Conservation (phyloP, 2,329 filamentous ascomycete species). For the Huntiella savannae region DNA sequence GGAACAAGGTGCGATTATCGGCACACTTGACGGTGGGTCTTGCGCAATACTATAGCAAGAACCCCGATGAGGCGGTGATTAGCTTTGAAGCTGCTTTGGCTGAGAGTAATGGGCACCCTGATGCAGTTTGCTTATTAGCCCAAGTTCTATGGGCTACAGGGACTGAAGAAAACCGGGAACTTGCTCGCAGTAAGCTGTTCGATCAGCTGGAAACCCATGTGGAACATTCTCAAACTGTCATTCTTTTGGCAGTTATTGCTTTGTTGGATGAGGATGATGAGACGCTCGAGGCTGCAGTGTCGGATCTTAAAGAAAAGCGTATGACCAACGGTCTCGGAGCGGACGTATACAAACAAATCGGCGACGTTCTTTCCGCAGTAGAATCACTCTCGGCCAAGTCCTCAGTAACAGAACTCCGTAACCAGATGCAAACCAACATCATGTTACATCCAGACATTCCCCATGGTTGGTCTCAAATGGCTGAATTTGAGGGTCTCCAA, state of each 20-base stretch:
- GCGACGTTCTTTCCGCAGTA: slow-evolving; percentile 57
- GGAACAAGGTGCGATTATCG: slow-evolving; percentile 56
- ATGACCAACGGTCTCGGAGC: slow-evolving; percentile 44
- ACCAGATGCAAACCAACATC: slow-evolving; percentile 55
- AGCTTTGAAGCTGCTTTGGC: slow-evolving; percentile 66
- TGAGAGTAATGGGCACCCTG: slow-evolving; percentile 57
- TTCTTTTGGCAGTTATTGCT: slow-evolving; percentile 69
- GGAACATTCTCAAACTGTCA: slow-evolving; percentile 59
- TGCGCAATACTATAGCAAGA: slow-evolving; percentile 52
- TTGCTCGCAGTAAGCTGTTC: slow-evolving; percentile 64
- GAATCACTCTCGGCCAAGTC: slow-evolving; percentile 35
- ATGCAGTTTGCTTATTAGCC: slow-evolving; percentile 70
- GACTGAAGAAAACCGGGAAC: slow-evolving; percentile 49
- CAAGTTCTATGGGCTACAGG: slow-evolving; percentile 90
- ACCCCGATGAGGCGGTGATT: slow-evolving; percentile 49
- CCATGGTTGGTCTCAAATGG: slow-evolving; percentile 62
- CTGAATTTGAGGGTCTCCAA: slow-evolving; percentile 34
- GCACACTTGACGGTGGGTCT: slow-evolving; percentile 73
- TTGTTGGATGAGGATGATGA: slow-evolving; percentile 64
- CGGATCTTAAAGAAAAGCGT: slow-evolving; percentile 56
- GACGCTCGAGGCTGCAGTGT: slow-evolving; percentile 58
- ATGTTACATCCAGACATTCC: slow-evolving; percentile 66
- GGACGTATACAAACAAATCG: slow-evolving; percentile 47
- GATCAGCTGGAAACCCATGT: slow-evolving; percentile 56
- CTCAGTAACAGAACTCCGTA: slow-evolving; percentile 31